Conservation (phyloP, 768 basidiomycete genomes). For the Xanthoconium purpureum region DNA sequence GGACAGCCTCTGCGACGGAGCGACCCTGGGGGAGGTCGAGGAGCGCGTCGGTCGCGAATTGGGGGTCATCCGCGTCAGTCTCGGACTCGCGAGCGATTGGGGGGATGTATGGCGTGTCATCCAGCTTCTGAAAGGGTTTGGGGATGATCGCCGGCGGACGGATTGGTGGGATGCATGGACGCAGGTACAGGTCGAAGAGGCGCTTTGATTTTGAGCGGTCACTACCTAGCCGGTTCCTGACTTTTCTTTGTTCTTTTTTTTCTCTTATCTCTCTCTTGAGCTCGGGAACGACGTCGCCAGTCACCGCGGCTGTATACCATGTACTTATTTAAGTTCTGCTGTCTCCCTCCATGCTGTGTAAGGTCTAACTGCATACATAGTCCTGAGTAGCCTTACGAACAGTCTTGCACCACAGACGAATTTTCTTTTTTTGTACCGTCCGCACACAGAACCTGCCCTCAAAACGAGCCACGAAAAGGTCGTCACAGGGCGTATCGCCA, state of each 20-base stretch:
- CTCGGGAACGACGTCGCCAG: not conserved
- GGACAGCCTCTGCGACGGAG: constrained; percentile 55
- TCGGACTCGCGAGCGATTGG: constrained; percentile 79
- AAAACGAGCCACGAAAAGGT: no score
- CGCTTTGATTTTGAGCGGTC: constrained; percentile 23
- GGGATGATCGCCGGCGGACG: constrained; percentile 35
- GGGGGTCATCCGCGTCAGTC: constrained; percentile 72
- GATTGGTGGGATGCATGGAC: constrained; percentile 42
- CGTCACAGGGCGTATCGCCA: no score
- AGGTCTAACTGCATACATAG: no score
- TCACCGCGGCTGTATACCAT: no score
- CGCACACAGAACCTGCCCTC: no score
- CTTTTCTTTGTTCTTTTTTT: not conserved
- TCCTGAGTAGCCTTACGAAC: no score
- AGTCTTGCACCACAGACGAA: no score
- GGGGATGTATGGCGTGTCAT: constrained; percentile 65
- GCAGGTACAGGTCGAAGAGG: constrained; percentile 33
- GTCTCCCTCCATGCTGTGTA: no score
- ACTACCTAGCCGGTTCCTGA: not conserved
- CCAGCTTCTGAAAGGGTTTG: constrained; percentile 46
- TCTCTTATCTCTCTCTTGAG: no score
- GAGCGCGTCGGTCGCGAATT: constrained; percentile 59
- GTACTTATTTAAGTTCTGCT: no score
- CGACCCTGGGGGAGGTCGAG: constrained; percentile 63
- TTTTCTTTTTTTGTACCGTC: no score